Base-by-base conservation (phyloP, 805 yeast species). In the Candida tallmaniae region DNA sequence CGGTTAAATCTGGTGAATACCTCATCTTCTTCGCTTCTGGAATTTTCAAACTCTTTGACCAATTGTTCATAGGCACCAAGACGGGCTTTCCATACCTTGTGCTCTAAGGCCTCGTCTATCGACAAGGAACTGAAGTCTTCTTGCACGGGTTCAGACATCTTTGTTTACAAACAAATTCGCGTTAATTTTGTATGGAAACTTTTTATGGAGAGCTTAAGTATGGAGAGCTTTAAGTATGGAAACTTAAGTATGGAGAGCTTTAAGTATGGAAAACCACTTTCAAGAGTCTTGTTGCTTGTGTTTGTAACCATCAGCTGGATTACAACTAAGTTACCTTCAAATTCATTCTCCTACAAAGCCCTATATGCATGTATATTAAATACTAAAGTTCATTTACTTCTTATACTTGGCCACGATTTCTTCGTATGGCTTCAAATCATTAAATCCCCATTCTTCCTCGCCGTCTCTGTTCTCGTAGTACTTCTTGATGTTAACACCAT, bases 51-150 rank as follows among this genome's bases (percentile, higher is more conserved):
- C 26, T 50, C 54, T 27, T 62, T 62, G 14, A 67, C 60, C 33
- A 79, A 51, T 47, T 84, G 90, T 35, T 79, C 83, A 55, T 89
- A 90, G 0, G 90, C 96, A 12, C 68, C 74, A 36, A 74, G 62
- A 40, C 98, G 78, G 10, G 78, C 97, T 58, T 87, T 89, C 97
- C 97, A 93, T 11, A 45, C 74, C 51, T 82, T 80, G 54, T 83
- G 88, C 6, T 57, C 62, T 33, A 83, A 59, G 34, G 87, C 68
- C 35, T 83, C 87, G 12, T 73, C 76, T 17, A 87, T 53, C 2
- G 95, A 79, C 28, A 87, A 62, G 5, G 68, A 48, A 16, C 79
- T 65, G 46, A 68, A 81, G 47, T 84, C 93, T 35, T 42, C 36
- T 28, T 24, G 27, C 12, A 14, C 8, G 7, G 7, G 11, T 12